Base-by-base conservation (phyloP, 2,329 filamentous ascomycete genomes). In the Akanthomyces dipterigenus region DNA sequence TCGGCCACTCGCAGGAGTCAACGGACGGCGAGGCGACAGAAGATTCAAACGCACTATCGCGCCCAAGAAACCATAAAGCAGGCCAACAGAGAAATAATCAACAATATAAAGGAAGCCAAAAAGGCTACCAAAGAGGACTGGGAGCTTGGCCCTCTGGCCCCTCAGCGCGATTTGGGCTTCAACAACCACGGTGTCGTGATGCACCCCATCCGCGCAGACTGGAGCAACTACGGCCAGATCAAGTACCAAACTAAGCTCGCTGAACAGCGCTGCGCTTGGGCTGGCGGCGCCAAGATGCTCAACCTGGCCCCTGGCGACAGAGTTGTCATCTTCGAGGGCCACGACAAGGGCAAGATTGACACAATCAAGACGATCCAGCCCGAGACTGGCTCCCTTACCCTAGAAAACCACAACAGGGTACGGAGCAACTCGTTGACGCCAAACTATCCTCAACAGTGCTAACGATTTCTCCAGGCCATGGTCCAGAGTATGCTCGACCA, bases 281-380 rank as follows among this genome's bases (percentile, higher is more conserved):
- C 81, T n/a, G 82, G 83, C 49, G 80, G 79, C 40, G 66, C 74
- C 36, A 77, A 78, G 49, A 73, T 76, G 63, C 75, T 77, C 43
- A 74, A 72, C 74, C 76, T 78, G 3, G 76, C 76, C 1, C 73
- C 71, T 0, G 73, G 75, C 5, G 75, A 77, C 7, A 76, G 95
- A 63, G 92, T 97, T 36, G 90, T 93, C 58, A 77, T 98, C 62
- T 76, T 91, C 59, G 85, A 88, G 63, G 93, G 93, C 9, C 82
- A 82, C 40, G 89, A 95, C 69, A 89, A 87, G 77, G 92, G 92
- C 69, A 90, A 88, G 77, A 95, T 99, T 74, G 90, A 90, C 55
- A 77, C 78, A n/a, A 84, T 98, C 49, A 73, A 72, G 63, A 72
- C 77, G 1, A 77, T 96, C 50, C 76, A 85, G 65, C 64, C 70